Evolutionary conservation across 2,329 filamentous ascomycete genomes (phyloP).

Genomic region (Sclerotinia glacialis): DNA sequence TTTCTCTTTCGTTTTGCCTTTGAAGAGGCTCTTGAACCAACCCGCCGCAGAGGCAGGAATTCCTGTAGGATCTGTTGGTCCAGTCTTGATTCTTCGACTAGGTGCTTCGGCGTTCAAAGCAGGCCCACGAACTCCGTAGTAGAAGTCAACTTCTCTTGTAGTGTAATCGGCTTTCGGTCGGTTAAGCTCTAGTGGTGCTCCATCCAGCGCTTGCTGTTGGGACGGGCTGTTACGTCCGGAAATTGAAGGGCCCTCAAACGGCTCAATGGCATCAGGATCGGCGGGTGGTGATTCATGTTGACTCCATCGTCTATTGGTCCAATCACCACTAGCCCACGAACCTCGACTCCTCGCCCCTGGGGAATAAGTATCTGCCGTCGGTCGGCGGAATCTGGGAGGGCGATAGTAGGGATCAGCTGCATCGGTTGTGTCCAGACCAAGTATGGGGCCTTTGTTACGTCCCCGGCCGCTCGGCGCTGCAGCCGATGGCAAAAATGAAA

Average conservation of each 20-base stretch:
- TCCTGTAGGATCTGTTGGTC: slow-evolving; percentile 89
- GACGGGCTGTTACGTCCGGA: slow-evolving; percentile 49
- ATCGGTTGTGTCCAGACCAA: slow-evolving; percentile 50
- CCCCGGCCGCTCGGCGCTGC: slow-evolving; percentile 31
- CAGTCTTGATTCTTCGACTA: slow-evolving; percentile 83
- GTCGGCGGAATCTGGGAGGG: slow-evolving; percentile 69
- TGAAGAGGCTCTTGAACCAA: slow-evolving; percentile 79
- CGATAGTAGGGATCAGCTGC: slow-evolving; percentile 81
- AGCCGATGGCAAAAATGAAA: slow-evolving; percentile 63
- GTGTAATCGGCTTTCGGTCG: slow-evolving; percentile 72
- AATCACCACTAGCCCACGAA: slow-evolving; percentile 48
- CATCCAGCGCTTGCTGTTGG: slow-evolving; percentile 41
- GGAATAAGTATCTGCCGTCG: slow-evolving; percentile 53
- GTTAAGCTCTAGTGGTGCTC: slow-evolving; percentile 30
- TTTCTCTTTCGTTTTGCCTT: slow-evolving; percentile 87
- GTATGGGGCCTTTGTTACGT: slow-evolving; percentile 41
- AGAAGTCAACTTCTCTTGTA: slow-evolving; percentile 93
- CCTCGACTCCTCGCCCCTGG: slow-evolving; percentile 44
- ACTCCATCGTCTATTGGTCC: slow-evolving; percentile 43
- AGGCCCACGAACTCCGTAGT: slow-evolving; percentile 88
- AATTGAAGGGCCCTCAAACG: slow-evolving; percentile 42
- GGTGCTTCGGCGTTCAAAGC: slow-evolving; percentile 79
- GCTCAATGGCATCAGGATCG: slow-evolving; percentile 42
- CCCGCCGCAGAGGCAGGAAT: slow-evolving; percentile 85
- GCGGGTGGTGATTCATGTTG: slow-evolving; percentile 37